Evolutionary conservation across 352 stramenopile species (phyloP).

Genomic region (Phytophthora lateralis): DNA sequence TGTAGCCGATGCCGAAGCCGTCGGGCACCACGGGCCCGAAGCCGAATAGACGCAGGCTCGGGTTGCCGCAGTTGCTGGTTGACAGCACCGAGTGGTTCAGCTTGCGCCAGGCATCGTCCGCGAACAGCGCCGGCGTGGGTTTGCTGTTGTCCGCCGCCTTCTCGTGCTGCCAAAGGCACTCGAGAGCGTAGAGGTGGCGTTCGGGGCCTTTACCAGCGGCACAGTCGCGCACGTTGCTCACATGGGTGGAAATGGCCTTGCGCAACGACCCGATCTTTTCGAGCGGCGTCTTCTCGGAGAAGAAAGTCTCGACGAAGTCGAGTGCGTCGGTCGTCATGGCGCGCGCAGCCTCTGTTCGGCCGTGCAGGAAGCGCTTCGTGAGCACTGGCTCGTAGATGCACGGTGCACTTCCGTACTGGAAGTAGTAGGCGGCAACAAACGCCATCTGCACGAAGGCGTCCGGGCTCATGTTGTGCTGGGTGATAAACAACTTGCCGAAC

Average conservation of each 20-base stretch:
- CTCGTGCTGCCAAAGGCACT: constrained; percentile 86
- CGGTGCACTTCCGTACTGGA: constrained; percentile 87
- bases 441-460: constrained; percentile 97
- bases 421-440: constrained; percentile 95
- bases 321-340: constrained; percentile 91
- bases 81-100: constrained; percentile 96
- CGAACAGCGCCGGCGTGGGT: constrained; percentile 82
- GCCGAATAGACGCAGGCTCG: constrained; percentile 93
- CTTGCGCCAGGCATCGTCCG: constrained; percentile 86
- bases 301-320: constrained; percentile 91
- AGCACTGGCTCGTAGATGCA: constrained; percentile 96
- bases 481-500: constrained; percentile 93
- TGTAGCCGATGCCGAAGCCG: constrained; percentile 97
- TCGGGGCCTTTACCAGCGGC: constrained; percentile 92
- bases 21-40: constrained; percentile 94
- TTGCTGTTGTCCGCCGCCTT: constrained; percentile 41
- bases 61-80: constrained; percentile 97
- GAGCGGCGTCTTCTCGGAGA: constrained; percentile 73
- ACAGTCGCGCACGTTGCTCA: constrained; percentile 90
- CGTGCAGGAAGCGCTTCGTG: constrained; percentile 95
- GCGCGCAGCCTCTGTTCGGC: constrained; percentile 94
- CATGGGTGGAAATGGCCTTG: constrained; percentile 87
- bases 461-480: constrained; percentile 90
- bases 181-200: constrained; percentile 94
- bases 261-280: constrained; percentile 91